Percentiles rank a stretch among this genome's conserved stretches.
Conservation (phyloP, 1,284 basidiomycete species). For the Psilocybe mexicana region DNA sequence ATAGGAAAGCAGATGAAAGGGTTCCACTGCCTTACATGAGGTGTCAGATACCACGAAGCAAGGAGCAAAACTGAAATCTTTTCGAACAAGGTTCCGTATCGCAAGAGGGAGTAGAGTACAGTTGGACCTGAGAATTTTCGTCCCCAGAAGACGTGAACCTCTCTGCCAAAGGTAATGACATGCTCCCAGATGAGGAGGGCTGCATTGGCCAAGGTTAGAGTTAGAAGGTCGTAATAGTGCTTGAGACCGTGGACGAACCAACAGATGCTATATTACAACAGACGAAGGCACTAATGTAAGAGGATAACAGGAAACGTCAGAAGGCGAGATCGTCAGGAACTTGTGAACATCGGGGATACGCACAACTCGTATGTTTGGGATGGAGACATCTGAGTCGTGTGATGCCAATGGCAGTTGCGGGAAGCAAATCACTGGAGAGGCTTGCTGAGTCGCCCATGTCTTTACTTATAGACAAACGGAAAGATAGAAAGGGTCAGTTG, state of each 20-base stretch:
- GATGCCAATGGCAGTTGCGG: not conserved
- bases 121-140: slow-evolving; percentile 28
- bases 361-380: slow-evolving; percentile 15
- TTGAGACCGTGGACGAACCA: slow-evolving; percentile 7
- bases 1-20: not conserved
- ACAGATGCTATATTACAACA: slow-evolving; percentile 21
- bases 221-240: too few species aligned
- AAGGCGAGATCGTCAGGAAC: not conserved
- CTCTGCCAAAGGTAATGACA: slow-evolving; percentile 17
- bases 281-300: slow-evolving; percentile 11
- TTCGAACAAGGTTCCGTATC: slow-evolving; percentile 30
- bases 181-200: slow-evolving; percentile 21
- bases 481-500: not conserved
- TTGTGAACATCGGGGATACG: not conserved
- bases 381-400: slow-evolving; percentile 6
- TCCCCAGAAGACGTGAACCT: slow-evolving; percentile 23
- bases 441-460: too few species aligned
- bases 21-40: slow-evolving; percentile 2
- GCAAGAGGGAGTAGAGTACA: slow-evolving; percentile 25
- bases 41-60: slow-evolving; percentile 20
- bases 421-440: not conserved
- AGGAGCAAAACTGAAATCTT: slow-evolving; percentile 28
- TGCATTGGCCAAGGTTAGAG: not conserved
- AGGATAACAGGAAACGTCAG: not conserved
- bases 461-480: not conserved